Evolutionary conservation across 768 basidiomycete genomes (phyloP).

Genomic region (Boletus reticulatus): DNA sequence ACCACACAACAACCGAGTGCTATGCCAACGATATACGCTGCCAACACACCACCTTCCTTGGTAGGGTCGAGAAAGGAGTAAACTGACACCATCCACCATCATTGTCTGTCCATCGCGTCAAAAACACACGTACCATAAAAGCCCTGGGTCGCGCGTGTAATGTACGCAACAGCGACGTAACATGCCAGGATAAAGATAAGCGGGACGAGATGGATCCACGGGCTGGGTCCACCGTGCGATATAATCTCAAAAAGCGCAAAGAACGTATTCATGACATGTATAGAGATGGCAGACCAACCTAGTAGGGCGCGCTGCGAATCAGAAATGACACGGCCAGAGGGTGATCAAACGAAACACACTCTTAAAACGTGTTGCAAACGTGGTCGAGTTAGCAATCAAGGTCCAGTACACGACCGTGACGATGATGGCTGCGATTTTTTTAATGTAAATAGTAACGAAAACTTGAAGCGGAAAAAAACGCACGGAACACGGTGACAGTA

Average conservation of each 20-base stretch:
- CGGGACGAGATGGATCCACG: slow-evolving; percentile 50
- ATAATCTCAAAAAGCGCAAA: slow-evolving; percentile 60
- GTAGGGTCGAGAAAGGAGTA: slow-evolving; percentile 65
- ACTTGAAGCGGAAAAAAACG: slow-evolving; percentile 27
- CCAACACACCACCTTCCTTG: slow-evolving; percentile 42
- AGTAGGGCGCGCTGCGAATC: neutral
- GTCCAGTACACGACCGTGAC: slow-evolving; percentile 67
- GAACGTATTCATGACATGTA: slow-evolving; percentile 57
- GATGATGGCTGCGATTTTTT: slow-evolving; percentile 48
- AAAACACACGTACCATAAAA: slow-evolving; percentile 53
- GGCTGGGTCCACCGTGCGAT: slow-evolving; percentile 49
- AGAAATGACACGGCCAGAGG: neutral
- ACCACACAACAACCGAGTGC: slow-evolving; percentile 47
- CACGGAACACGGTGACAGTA: slow-evolving; percentile 57
- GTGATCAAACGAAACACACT: slow-evolving; percentile 31
- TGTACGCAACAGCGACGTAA: slow-evolving; percentile 69
- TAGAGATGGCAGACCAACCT: slow-evolving; percentile 61
- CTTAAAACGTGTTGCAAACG: slow-evolving; percentile 39
- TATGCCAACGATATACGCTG: slow-evolving; percentile 64
- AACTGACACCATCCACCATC: slow-evolving; percentile 36
- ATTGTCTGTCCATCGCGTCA: neutral
- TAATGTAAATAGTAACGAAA: neutral
- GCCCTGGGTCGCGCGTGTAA: slow-evolving; percentile 57
- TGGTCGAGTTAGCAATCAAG: slow-evolving; percentile 42
- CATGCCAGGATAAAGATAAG: slow-evolving; percentile 47